phyloP scores from a whole-genome alignment of 129 eudicot genomes.

The Tagetes erecta region DNA sequence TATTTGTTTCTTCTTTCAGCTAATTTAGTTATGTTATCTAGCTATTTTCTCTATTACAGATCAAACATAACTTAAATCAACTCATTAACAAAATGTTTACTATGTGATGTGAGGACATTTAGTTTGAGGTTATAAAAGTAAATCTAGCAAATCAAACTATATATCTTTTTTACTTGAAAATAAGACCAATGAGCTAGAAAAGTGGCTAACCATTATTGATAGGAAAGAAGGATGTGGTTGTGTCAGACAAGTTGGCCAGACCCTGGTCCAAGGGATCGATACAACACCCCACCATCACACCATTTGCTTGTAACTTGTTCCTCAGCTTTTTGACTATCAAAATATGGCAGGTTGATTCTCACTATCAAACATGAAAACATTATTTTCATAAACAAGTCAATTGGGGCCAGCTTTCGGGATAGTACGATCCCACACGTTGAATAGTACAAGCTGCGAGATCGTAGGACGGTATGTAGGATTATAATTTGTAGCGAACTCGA shows the following conservation, averaged over 20 bases:
- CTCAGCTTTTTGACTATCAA: slow-evolving; percentile 38
- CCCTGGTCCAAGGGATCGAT: slow-evolving; percentile 66
- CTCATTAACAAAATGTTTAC: no score
- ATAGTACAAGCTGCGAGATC: background rate
- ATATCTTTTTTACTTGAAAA: background rate
- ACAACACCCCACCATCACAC: slow-evolving; percentile 38
- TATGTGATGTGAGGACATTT: no score
- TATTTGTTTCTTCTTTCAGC: no score
- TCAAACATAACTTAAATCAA: no score
- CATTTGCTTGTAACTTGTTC: slow-evolving; percentile 33
- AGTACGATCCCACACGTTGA: background rate
- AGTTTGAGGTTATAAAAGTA: background rate
- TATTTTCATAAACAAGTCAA: background rate
- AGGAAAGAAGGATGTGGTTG: slow-evolving; percentile 30
- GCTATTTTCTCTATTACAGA: background rate
- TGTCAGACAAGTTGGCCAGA: slow-evolving; percentile 64
- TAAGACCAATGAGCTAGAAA: background rate
- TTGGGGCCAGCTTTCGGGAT: background rate
- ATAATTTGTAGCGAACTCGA: background rate
- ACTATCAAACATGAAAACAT: slow-evolving; percentile 11
- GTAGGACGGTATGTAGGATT: background rate
- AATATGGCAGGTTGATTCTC: slow-evolving; percentile 1
- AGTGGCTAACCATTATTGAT: slow-evolving; percentile 1
- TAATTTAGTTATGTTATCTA: background rate
- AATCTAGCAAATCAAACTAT: background rate